Evolutionary conservation across 2,329 filamentous ascomycete genomes (phyloP).

Genomic region (Pezicula rhizophila): DNA sequence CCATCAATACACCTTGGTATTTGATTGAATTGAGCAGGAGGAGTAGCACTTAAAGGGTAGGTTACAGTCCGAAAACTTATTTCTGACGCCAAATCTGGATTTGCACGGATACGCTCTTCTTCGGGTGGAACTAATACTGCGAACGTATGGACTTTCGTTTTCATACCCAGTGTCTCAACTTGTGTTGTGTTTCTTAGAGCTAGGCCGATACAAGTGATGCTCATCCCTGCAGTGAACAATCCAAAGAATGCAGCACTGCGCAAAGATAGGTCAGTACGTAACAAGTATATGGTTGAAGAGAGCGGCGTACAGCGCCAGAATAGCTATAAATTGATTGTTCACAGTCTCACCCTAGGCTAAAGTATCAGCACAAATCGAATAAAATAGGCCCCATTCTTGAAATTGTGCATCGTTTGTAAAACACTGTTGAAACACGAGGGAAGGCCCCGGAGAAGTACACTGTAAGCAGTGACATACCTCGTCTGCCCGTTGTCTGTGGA

Average conservation of each 20-base stretch:
- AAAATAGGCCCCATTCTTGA: slow-evolving; percentile 10
- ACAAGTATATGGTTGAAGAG: neutral
- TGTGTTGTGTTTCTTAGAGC: slow-evolving; percentile 72
- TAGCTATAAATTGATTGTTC: slow-evolving; percentile 60
- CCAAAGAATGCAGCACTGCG: slow-evolving; percentile 60
- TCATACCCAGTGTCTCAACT: slow-evolving; percentile 67
- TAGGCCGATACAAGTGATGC: slow-evolving; percentile 63
- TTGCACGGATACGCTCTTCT: slow-evolving; percentile 7
- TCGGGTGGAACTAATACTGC: slow-evolving; percentile 60
- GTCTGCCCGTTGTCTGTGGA: slow-evolving; percentile 38
- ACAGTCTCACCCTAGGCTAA: slow-evolving; percentile 21
- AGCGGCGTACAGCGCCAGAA: slow-evolving; percentile 51
- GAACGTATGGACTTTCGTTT: slow-evolving; percentile 60
- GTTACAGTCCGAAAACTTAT: slow-evolving; percentile 46
- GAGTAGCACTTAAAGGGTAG: slow-evolving; percentile 43
- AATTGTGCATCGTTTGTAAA: neutral
- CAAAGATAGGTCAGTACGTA: slow-evolving; percentile 9
- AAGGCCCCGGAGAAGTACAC: neutral
- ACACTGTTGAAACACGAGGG: neutral
- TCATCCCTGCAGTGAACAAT: slow-evolving; percentile 77
- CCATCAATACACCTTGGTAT: neutral
- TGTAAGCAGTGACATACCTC: slow-evolving; percentile 10
- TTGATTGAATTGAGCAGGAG: slow-evolving; percentile 7
- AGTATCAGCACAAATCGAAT: slow-evolving; percentile 10
- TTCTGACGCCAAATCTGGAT: slow-evolving; percentile 32